Evolutionary conservation across 2,329 filamentous ascomycete genomes (phyloP).

Genomic region (Verticillium nubilum): DNA sequence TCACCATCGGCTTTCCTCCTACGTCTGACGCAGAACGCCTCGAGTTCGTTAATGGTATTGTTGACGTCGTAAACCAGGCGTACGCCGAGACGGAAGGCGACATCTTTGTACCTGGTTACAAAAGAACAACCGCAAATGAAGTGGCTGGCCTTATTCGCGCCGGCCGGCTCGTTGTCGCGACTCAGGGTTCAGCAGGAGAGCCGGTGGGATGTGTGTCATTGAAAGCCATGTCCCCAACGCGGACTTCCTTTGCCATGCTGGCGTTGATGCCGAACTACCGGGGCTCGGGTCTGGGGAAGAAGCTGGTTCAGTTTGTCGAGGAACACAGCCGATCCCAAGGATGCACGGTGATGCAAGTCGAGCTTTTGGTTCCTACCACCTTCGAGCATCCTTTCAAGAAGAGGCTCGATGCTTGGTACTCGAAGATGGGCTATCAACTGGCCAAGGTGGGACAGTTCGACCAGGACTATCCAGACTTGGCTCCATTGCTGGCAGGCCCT

Average conservation of each 20-base stretch:
- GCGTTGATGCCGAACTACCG: neutral
- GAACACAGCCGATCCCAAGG: neutral
- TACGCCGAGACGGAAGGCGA: conserved; percentile 18
- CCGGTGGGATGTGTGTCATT: neutral
- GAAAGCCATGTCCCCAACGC: neutral
- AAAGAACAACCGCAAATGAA: conserved; percentile 14
- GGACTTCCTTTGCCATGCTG: neutral
- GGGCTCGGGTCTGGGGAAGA: neutral
- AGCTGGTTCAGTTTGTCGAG: neutral
- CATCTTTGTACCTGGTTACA: conserved; percentile 20
- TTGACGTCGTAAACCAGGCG: conserved; percentile 19
- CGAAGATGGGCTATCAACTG: neutral
- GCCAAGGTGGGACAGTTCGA: neutral
- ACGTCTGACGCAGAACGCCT: conserved; percentile 13
- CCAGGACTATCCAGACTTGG: neutral
- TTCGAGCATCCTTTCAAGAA: neutral
- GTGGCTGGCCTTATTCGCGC: neutral
- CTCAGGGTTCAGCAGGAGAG: neutral
- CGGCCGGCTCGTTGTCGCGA: neutral
- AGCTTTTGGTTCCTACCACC: neutral
- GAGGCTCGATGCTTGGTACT: neutral
- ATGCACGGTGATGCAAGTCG: neutral
- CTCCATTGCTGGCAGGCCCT: neutral
- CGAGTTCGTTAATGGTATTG: conserved; percentile 9
- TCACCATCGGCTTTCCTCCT: conserved; percentile 15